Conservation (phyloP, 495 filamentous ascomycete genomes). For the Staphylotrichum tortipilum region DNA sequence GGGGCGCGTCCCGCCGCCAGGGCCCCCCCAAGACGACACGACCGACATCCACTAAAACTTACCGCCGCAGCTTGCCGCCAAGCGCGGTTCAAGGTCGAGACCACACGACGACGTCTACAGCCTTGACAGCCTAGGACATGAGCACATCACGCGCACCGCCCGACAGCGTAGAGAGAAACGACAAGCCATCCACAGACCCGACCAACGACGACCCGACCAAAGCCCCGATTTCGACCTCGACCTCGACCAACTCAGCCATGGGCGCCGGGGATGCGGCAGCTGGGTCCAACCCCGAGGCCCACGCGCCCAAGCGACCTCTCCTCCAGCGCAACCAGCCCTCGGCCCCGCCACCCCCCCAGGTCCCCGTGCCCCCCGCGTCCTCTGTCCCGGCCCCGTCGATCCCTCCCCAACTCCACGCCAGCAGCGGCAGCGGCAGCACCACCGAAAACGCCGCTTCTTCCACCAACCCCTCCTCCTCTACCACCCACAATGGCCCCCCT, state of each 20-base stretch:
- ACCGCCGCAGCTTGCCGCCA: constrained; percentile 6
- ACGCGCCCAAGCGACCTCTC: constrained; percentile 6
- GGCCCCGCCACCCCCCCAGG: constrained; percentile 4
- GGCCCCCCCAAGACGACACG: too few relatives aligned
- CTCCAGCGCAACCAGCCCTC: constrained; percentile 10
- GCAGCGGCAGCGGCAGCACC: too few relatives aligned
- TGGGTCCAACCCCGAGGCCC: not conserved
- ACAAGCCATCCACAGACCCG: not conserved
- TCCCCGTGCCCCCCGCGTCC: not conserved
- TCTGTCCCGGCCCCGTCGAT: constrained; percentile 7
- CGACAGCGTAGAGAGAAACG: constrained; percentile 16
- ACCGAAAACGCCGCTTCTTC: not conserved
- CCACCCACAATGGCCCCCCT: not conserved
- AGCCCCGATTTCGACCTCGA: too few relatives aligned
- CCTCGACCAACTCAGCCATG: too few relatives aligned
- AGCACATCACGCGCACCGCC: constrained; percentile 29
- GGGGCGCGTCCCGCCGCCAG: too few relatives aligned
- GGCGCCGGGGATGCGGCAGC: too few relatives aligned
- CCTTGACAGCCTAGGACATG: too few relatives aligned
- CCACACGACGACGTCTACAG: too few relatives aligned
- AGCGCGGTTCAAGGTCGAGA: constrained; percentile 2
- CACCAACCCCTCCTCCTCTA: not conserved
- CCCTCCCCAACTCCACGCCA: not conserved
- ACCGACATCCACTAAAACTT: too few relatives aligned
- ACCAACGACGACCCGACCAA: not conserved